phyloP scores from a whole-genome alignment of 495 filamentous ascomycete species.

The Bacidia rubella region DNA sequence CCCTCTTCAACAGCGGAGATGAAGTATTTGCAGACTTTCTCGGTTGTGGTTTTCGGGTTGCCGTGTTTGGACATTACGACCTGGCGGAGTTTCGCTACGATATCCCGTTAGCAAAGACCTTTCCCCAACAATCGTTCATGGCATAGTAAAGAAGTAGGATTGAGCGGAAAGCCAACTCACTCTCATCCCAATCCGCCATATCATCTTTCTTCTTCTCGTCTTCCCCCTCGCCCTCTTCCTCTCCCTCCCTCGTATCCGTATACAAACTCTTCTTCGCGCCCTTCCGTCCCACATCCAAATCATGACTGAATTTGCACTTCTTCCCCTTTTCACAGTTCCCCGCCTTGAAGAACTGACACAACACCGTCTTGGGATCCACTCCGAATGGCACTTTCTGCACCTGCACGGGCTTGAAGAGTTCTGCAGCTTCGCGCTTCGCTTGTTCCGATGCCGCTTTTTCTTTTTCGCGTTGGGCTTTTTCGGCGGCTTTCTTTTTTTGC shows the following conservation, averaged over 20 bases:
- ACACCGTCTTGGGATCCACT: slow-evolving; percentile 95
- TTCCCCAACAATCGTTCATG: not conserved
- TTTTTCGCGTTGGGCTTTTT: slow-evolving; percentile 67
- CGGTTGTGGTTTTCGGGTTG: slow-evolving; percentile 88
- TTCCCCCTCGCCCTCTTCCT: slow-evolving; percentile 47
- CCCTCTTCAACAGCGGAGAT: slow-evolving; percentile 95
- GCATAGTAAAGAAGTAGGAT: not conserved
- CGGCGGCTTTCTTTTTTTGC: slow-evolving; percentile 78
- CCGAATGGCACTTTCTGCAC: slow-evolving; percentile 94
- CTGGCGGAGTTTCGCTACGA: slow-evolving; percentile 63
- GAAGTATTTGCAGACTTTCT: slow-evolving; percentile 99
- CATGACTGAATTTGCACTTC: slow-evolving; percentile 97
- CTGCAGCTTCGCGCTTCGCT: slow-evolving; percentile 61
- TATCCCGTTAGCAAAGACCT: too few relatives aligned
- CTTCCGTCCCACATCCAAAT: slow-evolving; percentile 78
- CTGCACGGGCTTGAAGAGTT: slow-evolving; percentile 90
- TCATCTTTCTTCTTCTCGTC: slow-evolving; percentile 83
- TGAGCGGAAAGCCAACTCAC: slow-evolving; percentile 1
- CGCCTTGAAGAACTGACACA: slow-evolving; percentile 93
- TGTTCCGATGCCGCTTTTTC: slow-evolving; percentile 81
- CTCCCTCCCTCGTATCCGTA: slow-evolving; percentile 64
- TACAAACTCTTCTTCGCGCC: slow-evolving; percentile 85
- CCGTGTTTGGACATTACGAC: slow-evolving; percentile 93
- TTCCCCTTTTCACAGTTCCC: slow-evolving; percentile 93
- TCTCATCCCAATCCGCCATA: slow-evolving; percentile 90